phyloP scores from a whole-genome alignment of 1,139 yeast species.

The Lizanozyma gosingica region DNA sequence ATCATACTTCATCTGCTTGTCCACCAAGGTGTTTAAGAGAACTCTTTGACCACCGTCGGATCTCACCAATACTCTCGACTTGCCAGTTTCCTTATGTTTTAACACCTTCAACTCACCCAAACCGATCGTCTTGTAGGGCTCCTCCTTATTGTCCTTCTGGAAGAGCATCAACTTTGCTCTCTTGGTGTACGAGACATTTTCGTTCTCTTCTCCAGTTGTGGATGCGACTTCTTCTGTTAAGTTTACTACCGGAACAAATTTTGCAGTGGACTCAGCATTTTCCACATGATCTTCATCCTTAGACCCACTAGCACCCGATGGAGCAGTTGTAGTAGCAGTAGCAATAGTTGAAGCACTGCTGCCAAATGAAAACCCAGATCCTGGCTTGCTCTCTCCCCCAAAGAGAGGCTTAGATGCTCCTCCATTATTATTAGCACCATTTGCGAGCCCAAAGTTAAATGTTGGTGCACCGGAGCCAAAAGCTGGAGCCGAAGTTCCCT shows the following conservation, averaged over 20 bases:
- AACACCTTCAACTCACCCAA: constrained; percentile 76
- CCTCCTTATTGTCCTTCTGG: constrained; percentile 38
- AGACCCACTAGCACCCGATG: constrained; percentile 1
- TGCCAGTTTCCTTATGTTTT: constrained; percentile 45
- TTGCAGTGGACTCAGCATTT: constrained; percentile 34
- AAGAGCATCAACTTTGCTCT: constrained; percentile 66
- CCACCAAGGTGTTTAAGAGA: constrained; percentile 55
- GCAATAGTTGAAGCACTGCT: constrained; percentile 3
- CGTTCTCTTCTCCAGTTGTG: constrained; percentile 83
- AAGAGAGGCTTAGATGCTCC: constrained; percentile 2
- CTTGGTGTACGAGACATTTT: constrained; percentile 53
- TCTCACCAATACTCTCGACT: constrained; percentile 67
- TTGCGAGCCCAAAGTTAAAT: constrained; percentile 5
- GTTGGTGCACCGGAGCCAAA: background rate
- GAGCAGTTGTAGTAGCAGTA: background rate
- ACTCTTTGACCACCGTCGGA: constrained; percentile 86
- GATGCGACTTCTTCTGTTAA: constrained; percentile 37
- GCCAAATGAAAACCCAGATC: constrained; percentile 4
- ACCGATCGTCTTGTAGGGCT: constrained; percentile 55
- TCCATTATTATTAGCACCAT: constrained; percentile 2
- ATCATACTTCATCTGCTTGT: constrained; percentile 45
- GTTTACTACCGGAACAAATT: constrained; percentile 38
- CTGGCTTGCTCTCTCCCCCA: background rate
- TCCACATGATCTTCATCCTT: constrained; percentile 14
- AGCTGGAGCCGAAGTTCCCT: constrained; percentile 3